Percentiles rank a stretch among this genome's conserved stretches.
Conservation (phyloP, 2,329 filamentous ascomycete species). For the Ophiostoma triangulosporum region DNA sequence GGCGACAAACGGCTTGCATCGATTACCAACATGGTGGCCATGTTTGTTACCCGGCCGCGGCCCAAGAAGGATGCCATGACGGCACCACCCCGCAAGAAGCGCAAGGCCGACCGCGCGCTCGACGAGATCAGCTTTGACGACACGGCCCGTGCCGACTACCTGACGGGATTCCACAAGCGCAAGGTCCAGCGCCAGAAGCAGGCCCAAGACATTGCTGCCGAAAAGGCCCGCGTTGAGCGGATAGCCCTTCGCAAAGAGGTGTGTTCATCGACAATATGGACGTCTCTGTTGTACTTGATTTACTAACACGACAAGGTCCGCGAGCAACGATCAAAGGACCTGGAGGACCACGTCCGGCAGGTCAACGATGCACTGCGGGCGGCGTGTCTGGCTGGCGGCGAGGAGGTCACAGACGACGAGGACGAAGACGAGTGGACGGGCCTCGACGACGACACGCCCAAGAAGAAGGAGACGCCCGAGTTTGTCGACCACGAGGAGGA, state of each 20-base stretch:
- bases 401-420: conserved; percentile 30
- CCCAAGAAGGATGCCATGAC: conserved; percentile 40
- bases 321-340: conserved; percentile 67
- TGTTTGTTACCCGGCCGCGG: conserved; percentile 42
- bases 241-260: conserved; percentile 61
- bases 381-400: conserved; percentile 35
- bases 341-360: conserved; percentile 67
- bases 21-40: background rate
- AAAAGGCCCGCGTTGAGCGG: conserved; percentile 65
- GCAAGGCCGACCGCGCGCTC: conserved; percentile 45
- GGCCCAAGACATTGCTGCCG: conserved; percentile 68
- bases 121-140: conserved; percentile 81
- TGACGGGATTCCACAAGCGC: conserved; percentile 95
- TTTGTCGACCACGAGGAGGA: conserved; percentile 74
- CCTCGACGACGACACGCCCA: conserved; percentile 33
- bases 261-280: background rate
- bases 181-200: conserved; percentile 74
- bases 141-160: conserved; percentile 66
- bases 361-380: conserved; percentile 58
- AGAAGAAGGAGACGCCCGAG: conserved; percentile 21
- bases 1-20: no score
- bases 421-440: conserved; percentile 47
- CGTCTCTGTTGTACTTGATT: background rate
- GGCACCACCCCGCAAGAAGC: conserved; percentile 40
- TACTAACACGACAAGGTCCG: conserved; percentile 46